Evolutionary conservation across 1,284 basidiomycete species (phyloP).

Genomic region (Cryptococcus neoformans): DNA sequence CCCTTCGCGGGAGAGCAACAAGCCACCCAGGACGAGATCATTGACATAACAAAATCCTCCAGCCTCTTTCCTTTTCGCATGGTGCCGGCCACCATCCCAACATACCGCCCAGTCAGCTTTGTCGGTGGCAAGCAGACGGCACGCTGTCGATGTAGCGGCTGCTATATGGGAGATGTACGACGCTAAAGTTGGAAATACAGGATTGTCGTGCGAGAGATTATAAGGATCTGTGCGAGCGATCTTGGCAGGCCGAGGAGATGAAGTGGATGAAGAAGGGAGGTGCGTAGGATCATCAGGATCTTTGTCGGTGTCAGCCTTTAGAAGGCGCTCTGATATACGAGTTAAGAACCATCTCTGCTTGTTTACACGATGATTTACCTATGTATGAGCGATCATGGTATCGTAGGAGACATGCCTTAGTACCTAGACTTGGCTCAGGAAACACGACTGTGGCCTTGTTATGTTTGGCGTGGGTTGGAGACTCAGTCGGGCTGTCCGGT

Average conservation of each 20-base stretch:
- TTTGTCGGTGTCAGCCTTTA: background rate
- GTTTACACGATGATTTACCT: constrained; percentile 24
- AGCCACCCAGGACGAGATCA: constrained; percentile 76
- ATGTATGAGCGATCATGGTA: constrained; percentile 52
- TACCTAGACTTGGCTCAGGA: constrained; percentile 28
- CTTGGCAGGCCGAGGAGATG: background rate
- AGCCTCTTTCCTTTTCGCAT: constrained; percentile 59
- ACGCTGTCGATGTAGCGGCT: constrained; percentile 72
- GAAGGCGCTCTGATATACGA: constrained; percentile 49
- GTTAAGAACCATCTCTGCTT: background rate
- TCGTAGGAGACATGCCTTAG: constrained; percentile 34
- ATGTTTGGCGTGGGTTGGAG: background rate
- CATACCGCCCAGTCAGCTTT: constrained; percentile 64
- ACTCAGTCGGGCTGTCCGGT: background rate
- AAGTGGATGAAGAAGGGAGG: constrained; percentile 2
- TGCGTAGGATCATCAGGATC: constrained; percentile 4
- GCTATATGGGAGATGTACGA: constrained; percentile 69
- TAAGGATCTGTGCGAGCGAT: constrained; percentile 9
- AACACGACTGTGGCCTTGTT: constrained; percentile 22
- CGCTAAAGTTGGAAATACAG: constrained; percentile 65
- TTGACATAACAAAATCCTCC: constrained; percentile 94
- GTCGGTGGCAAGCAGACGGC: constrained; percentile 58
- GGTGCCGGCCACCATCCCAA: constrained; percentile 72
- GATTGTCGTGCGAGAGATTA: constrained; percentile 65
- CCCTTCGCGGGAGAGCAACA: constrained; percentile 28